phyloP scores from a whole-genome alignment of 371 early-diverging fungal species.

The Mortierella sp. region DNA sequence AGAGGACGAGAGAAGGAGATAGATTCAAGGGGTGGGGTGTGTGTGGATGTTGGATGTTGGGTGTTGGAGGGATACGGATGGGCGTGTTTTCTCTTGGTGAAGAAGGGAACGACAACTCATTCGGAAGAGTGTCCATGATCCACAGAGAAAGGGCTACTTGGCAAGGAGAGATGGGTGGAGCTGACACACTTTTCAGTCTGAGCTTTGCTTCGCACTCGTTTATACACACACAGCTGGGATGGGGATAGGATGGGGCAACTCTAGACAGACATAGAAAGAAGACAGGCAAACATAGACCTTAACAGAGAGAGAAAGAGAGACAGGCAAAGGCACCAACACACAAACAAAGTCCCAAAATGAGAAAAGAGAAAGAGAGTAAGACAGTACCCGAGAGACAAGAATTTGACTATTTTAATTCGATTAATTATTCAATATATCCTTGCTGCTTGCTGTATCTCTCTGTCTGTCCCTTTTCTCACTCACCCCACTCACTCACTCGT shows the following conservation, averaged over 20 bases:
- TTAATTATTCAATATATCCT: neutral
- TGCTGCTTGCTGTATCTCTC: neutral
- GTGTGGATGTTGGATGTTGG: neutral
- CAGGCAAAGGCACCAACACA: no score
- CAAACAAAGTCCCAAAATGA: neutral
- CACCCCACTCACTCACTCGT: neutral
- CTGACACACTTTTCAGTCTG: neutral
- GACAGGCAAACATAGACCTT: neutral
- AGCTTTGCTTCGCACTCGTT: no score
- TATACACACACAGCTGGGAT: neutral
- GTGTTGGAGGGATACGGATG: neutral
- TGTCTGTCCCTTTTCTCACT: neutral
- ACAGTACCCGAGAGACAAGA: neutral
- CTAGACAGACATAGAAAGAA: neutral
- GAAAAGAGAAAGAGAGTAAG: no score
- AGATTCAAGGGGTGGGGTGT: constrained; percentile 1
- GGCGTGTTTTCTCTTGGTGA: neutral
- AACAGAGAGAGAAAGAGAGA: neutral
- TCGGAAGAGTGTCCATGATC: neutral
- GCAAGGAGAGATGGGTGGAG: neutral
- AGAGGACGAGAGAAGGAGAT: neutral
- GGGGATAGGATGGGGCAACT: neutral
- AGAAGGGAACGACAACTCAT: neutral
- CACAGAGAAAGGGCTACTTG: neutral
- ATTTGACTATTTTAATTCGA: neutral